These are phyloP conservation scores for Strigomonas culicis DNA, from an alignment of 208 protist genomes.

Conservation along the genomic window DNA sequence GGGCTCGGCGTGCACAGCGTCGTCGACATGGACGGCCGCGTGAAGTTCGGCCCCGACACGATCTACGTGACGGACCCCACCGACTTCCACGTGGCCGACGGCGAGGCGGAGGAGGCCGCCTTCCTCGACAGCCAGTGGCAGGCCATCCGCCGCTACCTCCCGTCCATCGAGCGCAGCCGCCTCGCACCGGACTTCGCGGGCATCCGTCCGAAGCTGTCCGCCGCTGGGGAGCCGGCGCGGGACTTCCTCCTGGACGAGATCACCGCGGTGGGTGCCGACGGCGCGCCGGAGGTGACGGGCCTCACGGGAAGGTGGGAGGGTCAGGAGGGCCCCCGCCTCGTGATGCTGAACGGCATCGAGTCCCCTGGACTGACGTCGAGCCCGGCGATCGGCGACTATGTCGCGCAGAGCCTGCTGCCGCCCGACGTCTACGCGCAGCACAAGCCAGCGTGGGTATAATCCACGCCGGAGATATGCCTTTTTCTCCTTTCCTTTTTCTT, in stretches of 20 bases:
- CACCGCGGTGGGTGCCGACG: not conserved
- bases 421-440: not conserved
- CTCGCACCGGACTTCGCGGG: constrained; percentile 30
- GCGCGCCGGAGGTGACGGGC: not conserved
- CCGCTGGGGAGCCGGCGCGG: constrained; percentile 24
- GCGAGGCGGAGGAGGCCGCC: constrained; percentile 14
- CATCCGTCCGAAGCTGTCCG: constrained; percentile 35
- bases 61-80: constrained; percentile 22
- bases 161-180: constrained; percentile 20
- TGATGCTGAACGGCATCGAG: constrained; percentile 40
- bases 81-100: constrained; percentile 13
- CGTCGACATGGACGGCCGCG: constrained; percentile 27
- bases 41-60: constrained; percentile 38
- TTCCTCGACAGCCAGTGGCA: constrained; percentile 30
- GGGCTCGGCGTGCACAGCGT: constrained; percentile 41
- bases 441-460: constrained; percentile 17
- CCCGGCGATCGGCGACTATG: constrained; percentile 33
- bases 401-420: constrained; percentile 21
- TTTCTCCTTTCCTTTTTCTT: constrained; percentile 11
- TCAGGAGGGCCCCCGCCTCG: constrained; percentile 2
- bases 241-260: constrained; percentile 42
- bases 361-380: constrained; percentile 36
- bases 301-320: not conserved
- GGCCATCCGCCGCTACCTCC: constrained; percentile 28
- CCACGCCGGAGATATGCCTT: constrained; percentile 3